Evolutionary conservation across 371 early-diverging fungal genomes (phyloP), one percentile per base, ranked within the genome.

Genomic region (Lichtheimia corymbifera): DNA sequence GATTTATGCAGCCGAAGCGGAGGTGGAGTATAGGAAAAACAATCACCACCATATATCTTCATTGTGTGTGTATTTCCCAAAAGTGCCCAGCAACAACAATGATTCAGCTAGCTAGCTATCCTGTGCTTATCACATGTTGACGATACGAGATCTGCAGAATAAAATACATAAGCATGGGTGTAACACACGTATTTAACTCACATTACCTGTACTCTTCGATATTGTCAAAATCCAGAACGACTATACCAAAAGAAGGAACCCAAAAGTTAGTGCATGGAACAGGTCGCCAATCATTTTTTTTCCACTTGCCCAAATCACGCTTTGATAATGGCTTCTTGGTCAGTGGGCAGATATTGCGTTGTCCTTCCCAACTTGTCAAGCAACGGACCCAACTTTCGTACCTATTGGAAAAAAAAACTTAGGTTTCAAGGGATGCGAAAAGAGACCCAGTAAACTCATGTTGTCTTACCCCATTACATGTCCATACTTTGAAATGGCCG

Each of bases 321-420:
- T 94, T 94, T 50, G 91, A 88, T 67, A 95, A 74, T 22, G 93
- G 91, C 61, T 93, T 92, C 81, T 97, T 97, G 30, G 97, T 94
- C 62, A 97, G 74, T 25, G 97, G 97, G 51, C 97, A 97, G 44
- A 91, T 89, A 70, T 95, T 95, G 67, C 88, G 84, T 47, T 87
- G 85, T 24, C 90, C 88, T 56, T 90, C 91, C 63, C 86, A 88
- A 52, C 85, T 85, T 53, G 86, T 87, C 50, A 97, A 78, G 65
- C 97, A 97, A 28, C 94, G 88, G 35, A 94, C 89, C 97, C 97
- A 97, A 67, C 87, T 93, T 59, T 94, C 93, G 61, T 93, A 92
- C 14, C 82, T 81, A 53, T 30, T 42, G 14, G 13, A n/a, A 50
- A 9, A 54, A 20, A 1, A 44, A 55, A 6, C 7, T 40, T 24